Evolutionary conservation across 2,329 filamentous ascomycete genomes (phyloP), one percentile per base, ranked within the genome.

Genomic region (Aspergillus aculeatus): DNA sequence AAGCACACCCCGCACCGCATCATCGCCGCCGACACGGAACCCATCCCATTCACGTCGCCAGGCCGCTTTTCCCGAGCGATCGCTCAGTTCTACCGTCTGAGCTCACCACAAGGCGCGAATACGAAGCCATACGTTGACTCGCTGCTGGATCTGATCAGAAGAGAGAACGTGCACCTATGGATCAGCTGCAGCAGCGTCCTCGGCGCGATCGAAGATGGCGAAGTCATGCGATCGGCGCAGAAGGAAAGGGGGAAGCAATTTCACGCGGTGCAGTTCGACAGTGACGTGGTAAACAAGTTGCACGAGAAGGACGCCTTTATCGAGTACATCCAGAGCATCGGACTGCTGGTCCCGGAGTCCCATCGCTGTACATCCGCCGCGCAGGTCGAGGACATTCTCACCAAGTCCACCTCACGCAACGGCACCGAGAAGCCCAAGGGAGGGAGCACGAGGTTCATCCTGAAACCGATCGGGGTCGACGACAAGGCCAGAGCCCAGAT

Each of bases 11-110:
- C 52, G 4, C 52, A 54, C 12, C 38, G 52, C 35, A 47, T 54
- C 52, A 47, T 54, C 52, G 52, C 31, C 52, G 52, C 52, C 7
- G 52, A 54, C 21, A 54, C 52, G 2, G 52, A 54, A 21, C 38
- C 52, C 6, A 23, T 47, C 11, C 52, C 12, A 2, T 47, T 29
- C 21, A 54, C 38, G 10, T 47, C 29, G 5, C 52, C 52, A 5
- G 52, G 52, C 12, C 52, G 52, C 14, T 44, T 19, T 19, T 44
- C 38, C 10, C 16, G 38, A 5, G 14, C 38, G 14, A 44, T 44
- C 16, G 38, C 38, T 44, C 14, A 19, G 5, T 44, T 44, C 38
- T 19, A 44, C 6, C 38, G 38, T 44, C 38, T 44, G 4, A 19
- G 12, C 6, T 19, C 38, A 4, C 38, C 38, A 16, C 38, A 44